Evolutionary conservation across 306 rosid genomes (phyloP).

Genomic region (Sophora flavescens): DNA sequence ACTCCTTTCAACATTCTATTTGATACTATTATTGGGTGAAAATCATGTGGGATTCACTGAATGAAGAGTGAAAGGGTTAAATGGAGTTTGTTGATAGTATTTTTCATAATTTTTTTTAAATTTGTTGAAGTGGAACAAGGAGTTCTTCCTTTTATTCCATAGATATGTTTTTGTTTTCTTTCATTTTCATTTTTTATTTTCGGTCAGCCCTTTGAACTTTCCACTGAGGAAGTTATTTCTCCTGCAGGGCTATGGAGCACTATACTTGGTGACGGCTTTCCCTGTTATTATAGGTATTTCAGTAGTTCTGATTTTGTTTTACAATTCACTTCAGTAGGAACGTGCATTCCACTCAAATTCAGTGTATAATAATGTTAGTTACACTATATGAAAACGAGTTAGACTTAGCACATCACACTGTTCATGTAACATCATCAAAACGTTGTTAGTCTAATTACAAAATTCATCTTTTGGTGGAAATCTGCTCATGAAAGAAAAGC

Average conservation of each 20-base stretch:
- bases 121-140: slow-evolving; percentile 28
- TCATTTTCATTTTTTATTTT: background rate
- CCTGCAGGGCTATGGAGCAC: slow-evolving; percentile 97
- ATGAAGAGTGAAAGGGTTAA: no score
- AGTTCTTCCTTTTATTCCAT: slow-evolving; percentile 9
- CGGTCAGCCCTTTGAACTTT: slow-evolving; percentile 38
- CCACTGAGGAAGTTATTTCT: slow-evolving; percentile 45
- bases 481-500: background rate
- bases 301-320: slow-evolving; percentile 87
- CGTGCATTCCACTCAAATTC: slow-evolving; percentile 23
- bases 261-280: slow-evolving; percentile 86
- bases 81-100: no score
- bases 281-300: slow-evolving; percentile 94
- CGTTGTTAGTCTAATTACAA: background rate
- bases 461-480: background rate
- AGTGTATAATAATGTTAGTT: slow-evolving; percentile 49
- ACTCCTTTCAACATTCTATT: no score
- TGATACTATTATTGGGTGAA: no score
- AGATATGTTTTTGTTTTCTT: background rate
- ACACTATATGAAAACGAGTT: slow-evolving; percentile 42
- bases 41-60: no score
- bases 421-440: slow-evolving; percentile 26
- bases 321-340: slow-evolving; percentile 86
- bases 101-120: background rate
- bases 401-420: slow-evolving; percentile 8